Base-by-base conservation (phyloP, 1,284 basidiomycete species). In the Singerocomus rubriflavus region DNA sequence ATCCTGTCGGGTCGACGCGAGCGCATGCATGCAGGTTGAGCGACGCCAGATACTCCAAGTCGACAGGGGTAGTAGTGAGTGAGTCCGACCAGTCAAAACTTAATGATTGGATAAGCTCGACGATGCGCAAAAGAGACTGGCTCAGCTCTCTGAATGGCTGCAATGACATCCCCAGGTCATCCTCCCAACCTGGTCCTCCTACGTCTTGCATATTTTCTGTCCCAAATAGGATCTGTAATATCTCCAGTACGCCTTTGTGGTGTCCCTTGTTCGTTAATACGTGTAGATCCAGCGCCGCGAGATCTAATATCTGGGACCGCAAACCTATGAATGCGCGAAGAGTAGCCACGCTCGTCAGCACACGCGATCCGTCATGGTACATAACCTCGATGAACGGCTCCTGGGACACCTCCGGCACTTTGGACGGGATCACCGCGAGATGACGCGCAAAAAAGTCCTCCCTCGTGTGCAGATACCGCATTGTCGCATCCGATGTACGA, bases 391-490 rank as follows among this genome's bases (percentile, higher is more conserved):
- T 87, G 49, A 74, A 74, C 0, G 83, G 78, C 5, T 78, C 76
- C 32, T 73, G 73, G 0, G 70, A 56, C 2, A 71, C 71, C 26
- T 72, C 65, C 0, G 85, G 81, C 0, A 78, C 76, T 47, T 79
- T 77, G 41, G 83, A 81, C 3, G 92, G 85, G 16, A 95, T 75
- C 17, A 75, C 80, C 4, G 83, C 79, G 17, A 98, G 78, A 66
- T 98, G 94, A 7, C 86, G 79, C 2, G 84, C 83, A 59, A 96
- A 93, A 73, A 95, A 98, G 61, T 94, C 87, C 67, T 95, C 91
- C 21, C 87, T 79, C 4, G 89, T 91, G 36, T 93, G 85, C 37
- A 98, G 77, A 66, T 97, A 98, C 0, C 93, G 84, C 71, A 93
- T 86, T 11, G 87, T 87, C 34, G 88, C 81, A 26, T 86, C 82